These are phyloP conservation scores for Paramyrothecium roridum DNA, from an alignment of 2,329 filamentous ascomycete genomes.

Conservation along the genomic window DNA sequence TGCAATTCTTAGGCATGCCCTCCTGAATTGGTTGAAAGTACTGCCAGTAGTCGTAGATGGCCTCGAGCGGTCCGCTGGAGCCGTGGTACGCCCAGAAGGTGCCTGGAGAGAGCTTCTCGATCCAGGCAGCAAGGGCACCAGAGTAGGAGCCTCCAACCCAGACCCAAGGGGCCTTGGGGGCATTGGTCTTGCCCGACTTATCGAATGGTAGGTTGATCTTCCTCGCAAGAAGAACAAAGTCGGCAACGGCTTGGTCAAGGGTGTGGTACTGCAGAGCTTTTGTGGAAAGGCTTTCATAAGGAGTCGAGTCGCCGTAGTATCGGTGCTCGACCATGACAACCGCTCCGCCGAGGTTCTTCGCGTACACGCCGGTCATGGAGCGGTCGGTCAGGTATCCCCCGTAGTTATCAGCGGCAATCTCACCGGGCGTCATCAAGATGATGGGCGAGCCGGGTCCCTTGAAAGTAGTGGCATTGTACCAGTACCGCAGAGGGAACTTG, in stretches of 20 bases:
- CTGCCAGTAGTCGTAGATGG: slow-evolving; percentile 70
- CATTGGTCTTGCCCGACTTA: slow-evolving; percentile 59
- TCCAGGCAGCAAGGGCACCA: slow-evolving; percentile 71
- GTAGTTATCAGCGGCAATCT: slow-evolving; percentile 55
- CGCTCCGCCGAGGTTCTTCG: slow-evolving; percentile 64
- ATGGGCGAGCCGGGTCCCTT: slow-evolving; percentile 73
- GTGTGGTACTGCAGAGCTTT: slow-evolving; percentile 72
- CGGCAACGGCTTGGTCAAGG: slow-evolving; percentile 73
- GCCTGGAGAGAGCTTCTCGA: slow-evolving; percentile 69
- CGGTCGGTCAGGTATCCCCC: slow-evolving; percentile 69
- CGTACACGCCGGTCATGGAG: slow-evolving; percentile 63
- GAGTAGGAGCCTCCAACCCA: slow-evolving; percentile 78
- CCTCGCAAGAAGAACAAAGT: slow-evolving; percentile 72
- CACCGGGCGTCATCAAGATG: slow-evolving; percentile 64
- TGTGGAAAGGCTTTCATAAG: slow-evolving; percentile 58
- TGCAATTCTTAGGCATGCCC: slow-evolving; percentile 54
- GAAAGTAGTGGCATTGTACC: slow-evolving; percentile 74
- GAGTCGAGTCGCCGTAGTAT: slow-evolving; percentile 75
- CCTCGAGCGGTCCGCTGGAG: slow-evolving; percentile 72
- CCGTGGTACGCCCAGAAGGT: slow-evolving; percentile 73
- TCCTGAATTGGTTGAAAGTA: slow-evolving; percentile 43
- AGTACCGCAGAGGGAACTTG: slow-evolving; percentile 71
- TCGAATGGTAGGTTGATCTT: slow-evolving; percentile 68
- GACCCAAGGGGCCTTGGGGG: slow-evolving; percentile 66
- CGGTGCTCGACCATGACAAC: slow-evolving; percentile 78